phyloP scores from a whole-genome alignment of 495 filamentous ascomycete species.

The Annulohypoxylon moriforme region DNA sequence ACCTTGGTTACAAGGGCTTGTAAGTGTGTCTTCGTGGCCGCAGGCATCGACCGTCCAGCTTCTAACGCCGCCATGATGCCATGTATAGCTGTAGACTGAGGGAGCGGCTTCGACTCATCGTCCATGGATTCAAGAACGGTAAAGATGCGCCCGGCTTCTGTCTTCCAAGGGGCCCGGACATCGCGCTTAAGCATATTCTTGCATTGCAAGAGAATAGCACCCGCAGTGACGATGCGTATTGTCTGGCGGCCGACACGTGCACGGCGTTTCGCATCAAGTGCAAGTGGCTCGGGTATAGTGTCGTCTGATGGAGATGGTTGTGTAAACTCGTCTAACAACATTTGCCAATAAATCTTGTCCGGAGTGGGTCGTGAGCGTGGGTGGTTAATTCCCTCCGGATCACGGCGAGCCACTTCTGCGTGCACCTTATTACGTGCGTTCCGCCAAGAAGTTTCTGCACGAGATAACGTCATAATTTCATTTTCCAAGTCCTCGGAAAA shows the following conservation, averaged over 20 bases:
- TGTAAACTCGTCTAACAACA: slow-evolving; percentile 69
- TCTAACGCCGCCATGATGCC: slow-evolving; percentile 83
- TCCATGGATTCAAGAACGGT: slow-evolving; percentile 59
- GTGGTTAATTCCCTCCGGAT: slow-evolving; percentile 73
- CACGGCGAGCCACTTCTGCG: slow-evolving; percentile 76
- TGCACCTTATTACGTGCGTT: slow-evolving; percentile 73
- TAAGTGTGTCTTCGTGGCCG: slow-evolving; percentile 69
- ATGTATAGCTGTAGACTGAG: slow-evolving; percentile 66
- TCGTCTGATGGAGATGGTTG: slow-evolving; percentile 60
- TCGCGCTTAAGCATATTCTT: slow-evolving; percentile 97
- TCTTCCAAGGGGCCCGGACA: slow-evolving; percentile 88
- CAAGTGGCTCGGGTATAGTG: slow-evolving; percentile 84
- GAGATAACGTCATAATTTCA: slow-evolving; percentile 66
- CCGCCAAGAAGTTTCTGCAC: slow-evolving; percentile 78
- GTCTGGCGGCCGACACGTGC: slow-evolving; percentile 71
- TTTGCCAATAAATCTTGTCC: slow-evolving; percentile 83
- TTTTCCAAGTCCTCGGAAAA: slow-evolving; percentile 78
- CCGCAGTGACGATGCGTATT: slow-evolving; percentile 80
- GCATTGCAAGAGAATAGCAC: slow-evolving; percentile 85
- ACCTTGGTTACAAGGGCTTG: slow-evolving; percentile 63
- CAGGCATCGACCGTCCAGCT: slow-evolving; percentile 82
- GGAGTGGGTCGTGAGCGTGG: slow-evolving; percentile 65
- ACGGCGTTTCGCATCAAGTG: slow-evolving; percentile 80
- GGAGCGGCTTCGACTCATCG: slow-evolving; percentile 46
- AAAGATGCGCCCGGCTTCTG: slow-evolving; percentile 81